These are phyloP conservation scores for Olyra latifolia DNA, from an alignment of 176 grass and related monocot genomes.

Conservation along the genomic window DNA sequence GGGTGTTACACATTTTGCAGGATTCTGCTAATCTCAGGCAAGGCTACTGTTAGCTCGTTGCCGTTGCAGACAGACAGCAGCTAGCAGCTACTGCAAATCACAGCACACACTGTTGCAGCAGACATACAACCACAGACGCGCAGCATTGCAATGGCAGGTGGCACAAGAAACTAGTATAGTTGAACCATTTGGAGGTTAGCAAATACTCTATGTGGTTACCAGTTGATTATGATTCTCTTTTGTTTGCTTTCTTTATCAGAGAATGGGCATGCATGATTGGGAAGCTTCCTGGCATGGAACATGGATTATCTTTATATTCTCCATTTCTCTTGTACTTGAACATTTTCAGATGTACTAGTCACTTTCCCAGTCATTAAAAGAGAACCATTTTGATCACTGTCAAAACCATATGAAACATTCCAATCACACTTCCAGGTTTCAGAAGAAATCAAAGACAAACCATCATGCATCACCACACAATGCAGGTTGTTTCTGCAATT, in stretches of 20 bases:
- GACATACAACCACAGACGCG: not conserved
- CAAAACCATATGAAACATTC: slow-evolving; percentile 22
- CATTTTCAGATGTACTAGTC: slow-evolving; percentile 29
- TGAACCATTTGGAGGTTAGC: slow-evolving; percentile 22
- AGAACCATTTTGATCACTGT: slow-evolving; percentile 27
- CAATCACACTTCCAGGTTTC: not conserved
- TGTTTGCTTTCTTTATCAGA: not conserved
- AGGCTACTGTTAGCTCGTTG: not conserved
- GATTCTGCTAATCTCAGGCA: not conserved
- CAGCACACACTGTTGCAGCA: not conserved
- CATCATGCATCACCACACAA: slow-evolving; percentile 6
- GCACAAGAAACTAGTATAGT: not conserved
- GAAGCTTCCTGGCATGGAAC: slow-evolving; percentile 37
- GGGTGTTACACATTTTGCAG: not conserved
- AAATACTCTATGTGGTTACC: not conserved
- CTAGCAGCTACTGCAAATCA: not conserved
- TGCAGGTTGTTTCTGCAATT: not conserved
- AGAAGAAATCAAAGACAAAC: not conserved
- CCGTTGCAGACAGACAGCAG: not conserved
- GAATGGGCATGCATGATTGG: not conserved
- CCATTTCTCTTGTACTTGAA: slow-evolving; percentile 10
- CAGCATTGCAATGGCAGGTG: not conserved
- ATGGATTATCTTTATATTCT: slow-evolving; percentile 10
- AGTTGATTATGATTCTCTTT: slow-evolving; percentile 1
- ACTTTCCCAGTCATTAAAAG: slow-evolving; percentile 38